Base-by-base conservation (phyloP, 2,329 filamentous ascomycete species). In the Alternaria tenuissima region DNA sequence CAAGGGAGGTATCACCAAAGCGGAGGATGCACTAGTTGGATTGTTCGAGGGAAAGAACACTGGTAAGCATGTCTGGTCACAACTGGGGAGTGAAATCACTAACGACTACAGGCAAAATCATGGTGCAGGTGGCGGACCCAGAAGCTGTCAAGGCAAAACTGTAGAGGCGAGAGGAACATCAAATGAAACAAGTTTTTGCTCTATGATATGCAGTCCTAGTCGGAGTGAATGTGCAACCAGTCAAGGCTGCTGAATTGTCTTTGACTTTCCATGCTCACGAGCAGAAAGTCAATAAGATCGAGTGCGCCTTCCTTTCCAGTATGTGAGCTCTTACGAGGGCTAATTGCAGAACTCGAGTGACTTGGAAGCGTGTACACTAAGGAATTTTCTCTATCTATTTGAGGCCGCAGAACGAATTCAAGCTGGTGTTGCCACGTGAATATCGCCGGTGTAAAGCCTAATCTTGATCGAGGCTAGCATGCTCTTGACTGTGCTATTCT, bases 1-100 rank as follows among this genome's bases (percentile, higher is more conserved):
- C 62, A 85, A 85, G 68, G 90, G 90, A n/a, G 91, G 91, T 0
- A 78, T 93, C 12, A 79, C 81, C 59, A 83, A 83, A 36, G 89
- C 90, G 2, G 88, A 91, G 57, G 79, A 86, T 65, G 88, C 85
- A 0, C 81, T 93, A 54, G 77, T 87, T 12, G 84, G 87, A 61
- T 77, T 94, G 57, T 93, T 89, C 74, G 82, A 86, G 49, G 91
- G 91, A 41, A 80, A 83, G 16, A 94, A 94, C 75, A 92, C 85
- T 9, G 91, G 91, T 79, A 84, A 89, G 81, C 81, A 5, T 1
- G 7, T 24, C 5, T 32, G 11, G 7, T 14, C 6, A 28, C 3
- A 11, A 1, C 18, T 30, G 18, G 9, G n/a, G 30, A 11, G 7
- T 43, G 2, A n/a, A 14, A 61, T 65, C 18, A 65, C 52, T 59